Conservation (phyloP, 1,284 basidiomycete species). For the Heimioporus punctisporus region DNA sequence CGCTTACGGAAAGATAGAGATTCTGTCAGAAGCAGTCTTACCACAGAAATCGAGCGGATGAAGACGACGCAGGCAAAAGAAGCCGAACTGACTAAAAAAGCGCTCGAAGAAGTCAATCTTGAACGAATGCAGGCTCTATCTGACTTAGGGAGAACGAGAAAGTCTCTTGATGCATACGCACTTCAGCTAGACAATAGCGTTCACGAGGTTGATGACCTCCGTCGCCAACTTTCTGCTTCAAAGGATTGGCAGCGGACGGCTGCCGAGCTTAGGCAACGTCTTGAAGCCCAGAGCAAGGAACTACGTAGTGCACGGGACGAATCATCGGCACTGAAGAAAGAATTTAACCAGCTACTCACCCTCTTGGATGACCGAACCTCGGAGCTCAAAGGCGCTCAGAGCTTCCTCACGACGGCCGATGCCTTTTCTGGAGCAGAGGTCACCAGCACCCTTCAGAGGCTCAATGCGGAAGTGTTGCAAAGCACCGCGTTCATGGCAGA, state of each 20-base stretch:
- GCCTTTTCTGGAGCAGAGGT: slow-evolving; percentile 35
- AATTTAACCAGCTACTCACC: slow-evolving; percentile 27
- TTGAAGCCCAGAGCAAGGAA: slow-evolving; percentile 21
- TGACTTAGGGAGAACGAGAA: slow-evolving; percentile 23
- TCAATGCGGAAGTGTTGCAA: slow-evolving; percentile 38
- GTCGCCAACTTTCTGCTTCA: slow-evolving; percentile 12
- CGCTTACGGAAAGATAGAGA: slow-evolving; percentile 29
- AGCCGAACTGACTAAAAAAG: slow-evolving; percentile 14
- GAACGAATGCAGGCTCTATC: slow-evolving; percentile 22
- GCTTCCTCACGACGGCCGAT: slow-evolving; percentile 34
- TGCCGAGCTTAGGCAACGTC: slow-evolving; percentile 21
- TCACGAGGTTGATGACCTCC: slow-evolving; percentile 20
- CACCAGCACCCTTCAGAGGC: slow-evolving; percentile 31
- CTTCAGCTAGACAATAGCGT: slow-evolving; percentile 18
- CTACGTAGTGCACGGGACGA: slow-evolving; percentile 28
- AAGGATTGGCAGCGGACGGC: slow-evolving; percentile 14
- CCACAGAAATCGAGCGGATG: slow-evolving; percentile 26
- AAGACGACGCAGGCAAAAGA: slow-evolving; percentile 21
- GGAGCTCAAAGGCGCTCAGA: slow-evolving; percentile 39
- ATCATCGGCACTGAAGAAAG: slow-evolving; percentile 30
- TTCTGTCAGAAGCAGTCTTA: slow-evolving; percentile 8
- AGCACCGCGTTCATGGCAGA: slow-evolving; percentile 38
- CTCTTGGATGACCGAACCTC: slow-evolving; percentile 34
- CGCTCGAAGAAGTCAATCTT: slow-evolving; percentile 25
- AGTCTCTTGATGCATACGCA: slow-evolving; percentile 20